Base-by-base conservation (phyloP, 1,139 yeast genomes). In the Debaryomyces fabryi region DNA sequence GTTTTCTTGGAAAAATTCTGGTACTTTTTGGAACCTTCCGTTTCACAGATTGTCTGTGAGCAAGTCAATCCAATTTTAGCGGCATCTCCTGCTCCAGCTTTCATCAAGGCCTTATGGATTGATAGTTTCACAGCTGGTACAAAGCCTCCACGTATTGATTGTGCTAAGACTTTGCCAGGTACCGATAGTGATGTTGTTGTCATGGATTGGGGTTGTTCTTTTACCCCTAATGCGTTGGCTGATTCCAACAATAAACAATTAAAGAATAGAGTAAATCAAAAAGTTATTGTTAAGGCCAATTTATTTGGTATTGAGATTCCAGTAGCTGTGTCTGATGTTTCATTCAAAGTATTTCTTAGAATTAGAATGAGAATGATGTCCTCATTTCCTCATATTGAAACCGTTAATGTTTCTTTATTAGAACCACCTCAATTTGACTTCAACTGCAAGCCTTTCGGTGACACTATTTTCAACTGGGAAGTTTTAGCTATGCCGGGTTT, bases 141-240 rank as follows among this genome's bases (percentile, higher is more conserved):
- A 7, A 93, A 93, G 69, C 97, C 99, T 9, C 96, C 96, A 33
- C 81, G 99, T 66, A 77, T 93, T 52, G 97, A 93, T 62, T 78
- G 79, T 53, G 97, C 92, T 23, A 88, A 93, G 63, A 89, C 97
- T 2, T 81, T 91, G 59, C 87, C 85, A 43, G 90, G 93, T 52
- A 92, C 97, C 20, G 86, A 83, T 27, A 88, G 88, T 52, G 97
- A 92, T 62, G 86, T 93, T 49, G 96, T 92, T 13, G 97, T 93
- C 44, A 91, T 95, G 97, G 96, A 93, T 73, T 93, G 96, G 96
- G 85, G 86, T 46, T 74, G 87, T 48, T 85, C 96, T 1, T 89
- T 91, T 69, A 87, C 90, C 37, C 99, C 99, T n/a, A 89, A 89
- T 66, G 89, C 91, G 44, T 69, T 82, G 47, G 86, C 86, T 44